Evolutionary conservation across 805 yeast species (phyloP).

Genomic region (Saccharomycopsis babjevae): DNA sequence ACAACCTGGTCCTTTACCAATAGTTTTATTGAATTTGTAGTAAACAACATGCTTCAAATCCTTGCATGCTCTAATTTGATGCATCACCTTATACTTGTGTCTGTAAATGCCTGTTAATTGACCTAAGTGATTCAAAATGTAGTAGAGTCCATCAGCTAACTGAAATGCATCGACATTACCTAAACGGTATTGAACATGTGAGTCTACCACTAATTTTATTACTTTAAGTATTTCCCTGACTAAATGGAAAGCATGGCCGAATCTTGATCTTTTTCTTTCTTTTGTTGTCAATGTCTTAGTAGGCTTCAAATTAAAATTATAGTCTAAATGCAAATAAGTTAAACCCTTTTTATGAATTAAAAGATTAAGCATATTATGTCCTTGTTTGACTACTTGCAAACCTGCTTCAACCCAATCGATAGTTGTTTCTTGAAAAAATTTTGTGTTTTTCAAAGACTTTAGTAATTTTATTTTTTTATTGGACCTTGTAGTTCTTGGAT

Average conservation of each 20-base stretch:
- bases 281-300: slow-evolving; percentile 93
- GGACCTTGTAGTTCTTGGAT: slow-evolving; percentile 26
- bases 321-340: slow-evolving; percentile 87
- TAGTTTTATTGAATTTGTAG: slow-evolving; percentile 67
- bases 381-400: slow-evolving; percentile 84
- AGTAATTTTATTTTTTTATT: slow-evolving; percentile 49
- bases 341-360: slow-evolving; percentile 85
- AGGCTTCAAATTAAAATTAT: slow-evolving; percentile 91
- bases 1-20: slow-evolving; percentile 97
- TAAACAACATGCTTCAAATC: slow-evolving; percentile 91
- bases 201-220: slow-evolving; percentile 81
- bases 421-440: slow-evolving; percentile 81
- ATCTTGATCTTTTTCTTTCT: slow-evolving; percentile 89
- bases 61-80: slow-evolving; percentile 91
- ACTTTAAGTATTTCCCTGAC: slow-evolving; percentile 81
- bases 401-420: slow-evolving; percentile 99
- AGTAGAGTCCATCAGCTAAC: slow-evolving; percentile 88
- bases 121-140: slow-evolving; percentile 86
- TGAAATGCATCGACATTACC: slow-evolving; percentile 92
- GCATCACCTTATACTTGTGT: slow-evolving; percentile 96
- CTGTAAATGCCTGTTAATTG: slow-evolving; percentile 94
- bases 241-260: slow-evolving; percentile 92
- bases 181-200: slow-evolving; percentile 82
- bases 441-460: slow-evolving; percentile 61
- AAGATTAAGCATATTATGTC: slow-evolving; percentile 84